Evolutionary conservation across 306 rosid species (phyloP).

Genomic region (Fragaria vesca): DNA sequence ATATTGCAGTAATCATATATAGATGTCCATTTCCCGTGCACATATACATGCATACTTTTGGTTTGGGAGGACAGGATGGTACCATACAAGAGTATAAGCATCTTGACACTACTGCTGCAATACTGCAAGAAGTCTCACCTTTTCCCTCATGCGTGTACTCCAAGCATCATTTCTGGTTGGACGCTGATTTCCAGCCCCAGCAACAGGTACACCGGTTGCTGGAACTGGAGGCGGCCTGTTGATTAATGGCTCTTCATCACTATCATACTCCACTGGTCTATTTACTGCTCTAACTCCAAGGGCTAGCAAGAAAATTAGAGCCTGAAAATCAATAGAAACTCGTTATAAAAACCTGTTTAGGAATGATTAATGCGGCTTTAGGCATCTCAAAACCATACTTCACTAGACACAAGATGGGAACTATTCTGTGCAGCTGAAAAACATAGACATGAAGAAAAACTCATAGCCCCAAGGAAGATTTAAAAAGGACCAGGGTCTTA

Average conservation of each 20-base stretch:
- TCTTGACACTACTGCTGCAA: not conserved
- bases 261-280: conserved; percentile 76
- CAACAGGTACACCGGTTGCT: conserved; percentile 75
- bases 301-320: conserved; percentile 80
- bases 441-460: not conserved
- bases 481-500: not conserved
- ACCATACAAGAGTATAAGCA: not conserved
- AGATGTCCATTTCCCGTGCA: not conserved
- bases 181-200: conserved; percentile 70
- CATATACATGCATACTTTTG: not conserved
- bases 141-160: conserved; percentile 98
- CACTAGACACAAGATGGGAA: not conserved
- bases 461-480: not conserved
- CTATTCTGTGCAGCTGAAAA: not conserved
- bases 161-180: conserved; percentile 91
- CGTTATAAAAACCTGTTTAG: conserved; percentile 5
- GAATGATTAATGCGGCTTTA: not conserved
- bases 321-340: conserved; percentile 55
- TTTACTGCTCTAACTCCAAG: conserved; percentile 82
- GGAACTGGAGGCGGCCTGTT: conserved; percentile 66
- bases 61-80: not conserved
- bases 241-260: conserved; percentile 95
- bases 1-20: not conserved
- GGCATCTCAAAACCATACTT: not conserved
- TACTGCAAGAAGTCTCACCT: conserved; percentile 44